These are phyloP conservation scores for Pulveroboletus ravenelii DNA, from an alignment of 768 basidiomycete species.

Conservation along the genomic window DNA sequence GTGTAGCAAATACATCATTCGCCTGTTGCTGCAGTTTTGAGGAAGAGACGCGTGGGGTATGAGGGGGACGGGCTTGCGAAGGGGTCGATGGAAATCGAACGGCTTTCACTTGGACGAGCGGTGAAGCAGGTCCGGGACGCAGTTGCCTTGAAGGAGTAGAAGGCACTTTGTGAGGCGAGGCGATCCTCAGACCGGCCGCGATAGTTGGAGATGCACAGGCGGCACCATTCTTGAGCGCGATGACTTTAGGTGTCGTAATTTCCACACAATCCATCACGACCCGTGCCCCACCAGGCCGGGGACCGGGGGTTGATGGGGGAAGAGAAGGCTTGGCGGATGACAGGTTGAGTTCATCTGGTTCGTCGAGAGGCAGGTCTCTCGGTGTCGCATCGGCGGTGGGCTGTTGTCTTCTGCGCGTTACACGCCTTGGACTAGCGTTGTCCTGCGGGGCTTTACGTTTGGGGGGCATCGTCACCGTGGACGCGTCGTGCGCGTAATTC, in stretches of 20 bases:
- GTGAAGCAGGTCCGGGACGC: slow-evolving; percentile 1
- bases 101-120: neutral
- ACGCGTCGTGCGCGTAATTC: slow-evolving; percentile 27
- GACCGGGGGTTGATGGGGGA: slow-evolving; percentile 24
- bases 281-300: slow-evolving; percentile 13
- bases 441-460: slow-evolving; percentile 41
- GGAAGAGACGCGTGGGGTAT: slow-evolving; percentile 17
- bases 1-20: slow-evolving; percentile 14
- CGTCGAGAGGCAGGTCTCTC: slow-evolving; percentile 1
- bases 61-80: slow-evolving; percentile 9
- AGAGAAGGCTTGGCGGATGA: slow-evolving; percentile 3
- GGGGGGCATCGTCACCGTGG: slow-evolving; percentile 17
- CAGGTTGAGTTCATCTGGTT: slow-evolving; percentile 31
- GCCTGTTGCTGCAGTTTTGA: slow-evolving; percentile 3
- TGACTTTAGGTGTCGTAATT: slow-evolving; percentile 25
- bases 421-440: slow-evolving; percentile 31
- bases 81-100: slow-evolving; percentile 15
- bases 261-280: slow-evolving; percentile 31
- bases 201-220: slow-evolving; percentile 12
- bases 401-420: slow-evolving; percentile 22
- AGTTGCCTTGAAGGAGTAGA: slow-evolving; percentile 18
- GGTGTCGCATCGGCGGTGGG: slow-evolving; percentile 3
- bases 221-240: slow-evolving; percentile 1
- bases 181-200: neutral
- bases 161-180: slow-evolving; percentile 4